Evolutionary conservation across 2,329 filamentous ascomycete species (phyloP).

Genomic region (Lachnellula suecica): DNA sequence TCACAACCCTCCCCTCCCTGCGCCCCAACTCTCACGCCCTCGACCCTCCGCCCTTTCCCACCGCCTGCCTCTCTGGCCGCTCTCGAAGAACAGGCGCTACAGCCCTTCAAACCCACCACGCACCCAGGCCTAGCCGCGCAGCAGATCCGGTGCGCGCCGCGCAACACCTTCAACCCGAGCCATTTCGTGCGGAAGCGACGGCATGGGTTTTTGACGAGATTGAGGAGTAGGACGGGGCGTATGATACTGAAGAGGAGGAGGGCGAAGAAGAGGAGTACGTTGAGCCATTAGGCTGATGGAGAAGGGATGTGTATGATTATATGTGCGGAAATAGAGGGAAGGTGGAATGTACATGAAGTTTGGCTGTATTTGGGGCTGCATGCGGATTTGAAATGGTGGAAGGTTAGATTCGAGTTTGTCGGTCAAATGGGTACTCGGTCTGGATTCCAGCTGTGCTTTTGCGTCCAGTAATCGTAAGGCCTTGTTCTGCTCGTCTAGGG

Average conservation of each 20-base stretch:
- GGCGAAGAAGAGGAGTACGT: constrained; percentile 32
- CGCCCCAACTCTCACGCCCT: no score
- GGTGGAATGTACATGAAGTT: not conserved
- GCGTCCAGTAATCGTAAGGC: no score
- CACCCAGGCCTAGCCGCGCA: constrained; percentile 30
- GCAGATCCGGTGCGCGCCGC: constrained; percentile 33
- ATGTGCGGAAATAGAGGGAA: no score
- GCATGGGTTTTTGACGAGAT: constrained; percentile 35
- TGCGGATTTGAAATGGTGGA: not conserved
- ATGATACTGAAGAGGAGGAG: constrained; percentile 30
- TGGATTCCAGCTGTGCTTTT: no score
- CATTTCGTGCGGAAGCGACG: constrained; percentile 37
- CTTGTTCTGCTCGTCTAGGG: no score
- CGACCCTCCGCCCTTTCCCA: no score
- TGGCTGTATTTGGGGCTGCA: not conserved
- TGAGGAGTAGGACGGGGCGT: constrained; percentile 33
- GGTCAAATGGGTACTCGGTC: no score
- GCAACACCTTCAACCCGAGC: constrained; percentile 34
- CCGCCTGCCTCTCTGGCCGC: no score
- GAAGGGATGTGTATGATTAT: not conserved
- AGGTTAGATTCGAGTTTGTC: not conserved
- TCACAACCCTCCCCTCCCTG: no score
- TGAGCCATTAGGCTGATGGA: constrained; percentile 30
- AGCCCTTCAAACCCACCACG: constrained; percentile 30
- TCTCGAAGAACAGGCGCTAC: no score